phyloP scores from a whole-genome alignment of 805 yeast genomes.

The Spathaspora sp. region DNA sequence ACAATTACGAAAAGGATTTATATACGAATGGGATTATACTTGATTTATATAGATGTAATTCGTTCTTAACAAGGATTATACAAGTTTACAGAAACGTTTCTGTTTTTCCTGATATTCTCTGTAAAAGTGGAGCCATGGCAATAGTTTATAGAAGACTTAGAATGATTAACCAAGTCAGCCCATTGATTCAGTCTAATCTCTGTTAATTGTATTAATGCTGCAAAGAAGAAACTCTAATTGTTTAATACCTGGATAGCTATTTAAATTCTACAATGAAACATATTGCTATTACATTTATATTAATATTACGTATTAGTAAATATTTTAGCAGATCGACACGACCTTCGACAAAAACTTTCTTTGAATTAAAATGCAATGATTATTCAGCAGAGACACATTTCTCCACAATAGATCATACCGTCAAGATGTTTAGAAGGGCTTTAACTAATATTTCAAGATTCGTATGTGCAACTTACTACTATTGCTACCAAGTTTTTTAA shows the following conservation, averaged over 20 bases:
- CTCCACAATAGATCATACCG: background rate
- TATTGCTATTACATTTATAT: background rate
- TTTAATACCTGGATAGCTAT: no score
- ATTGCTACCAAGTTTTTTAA: background rate
- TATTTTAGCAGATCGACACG: background rate
- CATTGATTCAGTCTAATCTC: no score
- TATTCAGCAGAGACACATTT: background rate
- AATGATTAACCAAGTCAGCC: no score
- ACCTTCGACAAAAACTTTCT: background rate
- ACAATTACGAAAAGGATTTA: background rate
- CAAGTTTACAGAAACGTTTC: no score
- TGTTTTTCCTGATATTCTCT: background rate
- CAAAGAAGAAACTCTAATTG: no score
- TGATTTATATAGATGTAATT: no score
- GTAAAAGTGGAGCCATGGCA: background rate
- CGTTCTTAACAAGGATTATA: background rate
- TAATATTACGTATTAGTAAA: no score
- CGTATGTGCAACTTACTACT: background rate
- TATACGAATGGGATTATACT: no score
- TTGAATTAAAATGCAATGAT: background rate
- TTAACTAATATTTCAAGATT: conserved; percentile 1
- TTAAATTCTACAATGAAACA: no score
- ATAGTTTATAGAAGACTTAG: no score
- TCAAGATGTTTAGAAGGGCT: conserved; percentile 5
- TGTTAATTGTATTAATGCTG: no score